Conservation (phyloP, 2,329 filamentous ascomycete genomes). For the Verticillium nubilum region DNA sequence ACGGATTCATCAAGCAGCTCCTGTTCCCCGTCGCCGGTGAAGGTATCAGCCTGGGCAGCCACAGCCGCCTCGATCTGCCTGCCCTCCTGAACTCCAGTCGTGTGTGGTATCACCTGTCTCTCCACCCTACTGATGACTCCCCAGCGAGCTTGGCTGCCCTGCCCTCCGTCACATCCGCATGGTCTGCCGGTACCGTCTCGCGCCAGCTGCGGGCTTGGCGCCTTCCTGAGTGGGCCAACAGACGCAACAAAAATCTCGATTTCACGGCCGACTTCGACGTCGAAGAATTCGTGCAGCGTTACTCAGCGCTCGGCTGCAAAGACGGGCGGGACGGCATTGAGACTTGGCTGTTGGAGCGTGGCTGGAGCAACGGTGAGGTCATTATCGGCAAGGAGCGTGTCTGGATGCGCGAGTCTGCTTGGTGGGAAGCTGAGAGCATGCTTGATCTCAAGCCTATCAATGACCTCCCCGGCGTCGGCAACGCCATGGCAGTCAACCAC, state of each 20-base stretch:
- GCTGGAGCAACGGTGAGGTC: constrained; percentile 98
- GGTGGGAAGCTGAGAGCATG: constrained; percentile 98
- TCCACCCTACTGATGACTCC: constrained; percentile 86
- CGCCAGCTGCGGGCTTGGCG: constrained; percentile 91
- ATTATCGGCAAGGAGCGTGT: constrained; percentile 85
- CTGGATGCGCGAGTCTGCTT: constrained; percentile 90
- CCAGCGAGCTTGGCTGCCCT: constrained; percentile 70
- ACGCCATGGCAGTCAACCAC: constrained; percentile 37
- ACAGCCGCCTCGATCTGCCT: constrained; percentile 73
- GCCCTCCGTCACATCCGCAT: constrained; percentile 69
- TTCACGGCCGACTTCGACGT: constrained; percentile 96
- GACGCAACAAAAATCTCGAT: constrained; percentile 83
- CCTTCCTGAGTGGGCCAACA: constrained; percentile 93
- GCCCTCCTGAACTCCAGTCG: constrained; percentile 74
- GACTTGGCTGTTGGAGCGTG: constrained; percentile 87
- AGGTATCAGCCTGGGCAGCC: constrained; percentile 74
- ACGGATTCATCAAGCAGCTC: constrained; percentile 75
- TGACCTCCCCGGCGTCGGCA: constrained; percentile 21
- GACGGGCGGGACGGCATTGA: constrained; percentile 91
- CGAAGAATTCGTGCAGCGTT: constrained; percentile 84
- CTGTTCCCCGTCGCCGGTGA: constrained; percentile 73
- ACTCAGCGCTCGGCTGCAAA: constrained; percentile 75
- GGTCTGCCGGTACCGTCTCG: constrained; percentile 91
- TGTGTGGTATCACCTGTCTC: constrained; percentile 88
- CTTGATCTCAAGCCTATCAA: constrained; percentile 76